phyloP scores from a whole-genome alignment of 805 yeast species.

The Metschnikowia santaceciliae region DNA sequence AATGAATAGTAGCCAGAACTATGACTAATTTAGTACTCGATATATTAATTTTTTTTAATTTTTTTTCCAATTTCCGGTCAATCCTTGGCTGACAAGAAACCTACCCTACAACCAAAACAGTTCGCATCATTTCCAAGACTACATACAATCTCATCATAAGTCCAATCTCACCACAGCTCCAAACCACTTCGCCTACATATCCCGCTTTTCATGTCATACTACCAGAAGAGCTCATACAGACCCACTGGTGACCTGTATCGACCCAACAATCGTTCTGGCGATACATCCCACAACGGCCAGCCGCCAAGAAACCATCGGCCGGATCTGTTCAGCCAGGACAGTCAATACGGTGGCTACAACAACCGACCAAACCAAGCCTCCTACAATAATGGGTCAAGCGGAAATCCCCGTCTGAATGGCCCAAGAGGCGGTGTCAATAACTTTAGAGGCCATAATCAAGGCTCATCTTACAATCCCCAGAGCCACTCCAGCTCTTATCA shows the following conservation, averaged over 20 bases:
- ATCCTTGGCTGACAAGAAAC: too few species aligned
- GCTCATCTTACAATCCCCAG: not conserved
- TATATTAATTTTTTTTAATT: too few species aligned
- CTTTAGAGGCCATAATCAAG: not conserved
- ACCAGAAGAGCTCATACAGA: conserved; percentile 13
- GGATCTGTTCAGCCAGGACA: not conserved
- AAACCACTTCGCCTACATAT: not conserved
- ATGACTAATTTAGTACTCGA: too few species aligned
- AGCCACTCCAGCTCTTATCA: not conserved
- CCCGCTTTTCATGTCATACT: conserved; percentile 11
- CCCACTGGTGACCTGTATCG: conserved; percentile 19
- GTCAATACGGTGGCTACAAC: not conserved
- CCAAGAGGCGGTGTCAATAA: not conserved
- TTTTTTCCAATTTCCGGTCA: too few species aligned
- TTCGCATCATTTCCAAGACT: not conserved
- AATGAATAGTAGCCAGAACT: not conserved
- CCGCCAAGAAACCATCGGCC: not conserved
- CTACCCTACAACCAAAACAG: not conserved
- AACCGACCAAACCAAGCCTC: not conserved
- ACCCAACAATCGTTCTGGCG: conserved; percentile 6
- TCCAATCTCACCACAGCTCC: too few species aligned
- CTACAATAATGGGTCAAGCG: not conserved
- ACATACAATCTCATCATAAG: not conserved
- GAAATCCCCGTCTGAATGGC: not conserved
- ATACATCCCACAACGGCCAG: not conserved